Evolutionary conservation across 2,329 filamentous ascomycete species (phyloP).

Genomic region (Mariannaea sp.): DNA sequence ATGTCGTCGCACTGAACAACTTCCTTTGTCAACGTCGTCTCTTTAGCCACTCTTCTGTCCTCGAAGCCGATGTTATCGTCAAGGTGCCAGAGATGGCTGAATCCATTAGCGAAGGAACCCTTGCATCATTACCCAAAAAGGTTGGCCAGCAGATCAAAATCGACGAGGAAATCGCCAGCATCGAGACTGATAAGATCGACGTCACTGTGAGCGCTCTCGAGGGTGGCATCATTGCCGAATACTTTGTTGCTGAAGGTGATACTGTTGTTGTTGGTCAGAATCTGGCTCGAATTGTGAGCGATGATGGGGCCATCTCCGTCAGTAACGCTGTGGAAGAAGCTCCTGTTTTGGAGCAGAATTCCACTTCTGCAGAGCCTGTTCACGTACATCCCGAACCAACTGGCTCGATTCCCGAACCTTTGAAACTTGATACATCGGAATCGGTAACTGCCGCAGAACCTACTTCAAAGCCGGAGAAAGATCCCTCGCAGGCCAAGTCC

Average conservation of each 20-base stretch:
- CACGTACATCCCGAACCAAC: constrained; percentile 25
- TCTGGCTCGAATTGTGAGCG: constrained; percentile 38
- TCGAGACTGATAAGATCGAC: constrained; percentile 44
- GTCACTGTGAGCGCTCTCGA: constrained; percentile 39
- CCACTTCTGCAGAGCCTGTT: constrained; percentile 13
- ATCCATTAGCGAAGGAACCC: constrained; percentile 41
- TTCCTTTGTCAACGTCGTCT: constrained; percentile 32
- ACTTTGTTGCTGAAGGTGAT: constrained; percentile 41
- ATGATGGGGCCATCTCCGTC: constrained; percentile 25
- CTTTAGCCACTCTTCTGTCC: constrained; percentile 26
- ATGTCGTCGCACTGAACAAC: constrained; percentile 22
- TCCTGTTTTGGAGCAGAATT: constrained; percentile 11
- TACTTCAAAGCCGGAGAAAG: constrained; percentile 23
- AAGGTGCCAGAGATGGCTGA: constrained; percentile 41
- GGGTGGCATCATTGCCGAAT: constrained; percentile 35
- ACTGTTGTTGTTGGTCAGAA: constrained; percentile 41
- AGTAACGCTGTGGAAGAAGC: constrained; percentile 30
- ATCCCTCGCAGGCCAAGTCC: constrained; percentile 17
- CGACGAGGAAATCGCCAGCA: constrained; percentile 41
- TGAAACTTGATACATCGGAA: constrained; percentile 20
- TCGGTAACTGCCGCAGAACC: constrained; percentile 25
- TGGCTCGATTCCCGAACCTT: constrained; percentile 18
- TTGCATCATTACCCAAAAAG: constrained; percentile 36
- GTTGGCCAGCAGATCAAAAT: constrained; percentile 39
- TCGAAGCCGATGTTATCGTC: constrained; percentile 35